These are phyloP conservation scores for Trichocladium uniseriatum DNA, from an alignment of 495 filamentous ascomycete genomes.

Conservation along the genomic window DNA sequence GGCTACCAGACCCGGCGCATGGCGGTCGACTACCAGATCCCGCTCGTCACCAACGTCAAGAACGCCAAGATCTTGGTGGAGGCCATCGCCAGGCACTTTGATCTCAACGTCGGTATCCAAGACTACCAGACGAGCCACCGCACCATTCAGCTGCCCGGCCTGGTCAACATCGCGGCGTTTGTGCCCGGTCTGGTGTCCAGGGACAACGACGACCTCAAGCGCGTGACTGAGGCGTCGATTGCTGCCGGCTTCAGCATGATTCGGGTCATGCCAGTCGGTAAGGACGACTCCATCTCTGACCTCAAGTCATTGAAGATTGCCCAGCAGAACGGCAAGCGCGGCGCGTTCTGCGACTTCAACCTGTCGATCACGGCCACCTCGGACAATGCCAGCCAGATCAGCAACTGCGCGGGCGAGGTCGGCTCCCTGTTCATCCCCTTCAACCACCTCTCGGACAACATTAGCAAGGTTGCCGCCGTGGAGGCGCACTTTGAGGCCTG, in stretches of 20 bases:
- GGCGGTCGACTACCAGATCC: conserved; percentile 98
- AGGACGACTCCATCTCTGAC: conserved; percentile 64
- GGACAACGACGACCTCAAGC: conserved; percentile 59
- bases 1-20: conserved; percentile 92
- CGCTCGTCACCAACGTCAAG: conserved; percentile 96
- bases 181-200: conserved; percentile 60
- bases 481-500: conserved; percentile 73
- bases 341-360: conserved; percentile 73
- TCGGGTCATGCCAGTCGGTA: conserved; percentile 67
- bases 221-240: conserved; percentile 64
- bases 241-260: conserved; percentile 78
- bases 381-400: conserved; percentile 65
- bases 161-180: conserved; percentile 74
- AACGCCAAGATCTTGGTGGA: conserved; percentile 97
- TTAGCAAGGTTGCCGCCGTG: conserved; percentile 76
- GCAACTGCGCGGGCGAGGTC: conserved; percentile 61
- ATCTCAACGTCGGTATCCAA: conserved; percentile 66
- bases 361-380: conserved; percentile 76
- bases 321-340: conserved; percentile 61
- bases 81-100: conserved; percentile 79
- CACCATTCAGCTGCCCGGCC: conserved; percentile 62
- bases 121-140: conserved; percentile 87
- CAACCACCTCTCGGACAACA: conserved; percentile 77
- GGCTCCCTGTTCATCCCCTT: conserved; percentile 83
- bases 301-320: conserved; percentile 62